Base-by-base conservation (phyloP, 345 rosid species). In the Eucalyptus marginata region DNA sequence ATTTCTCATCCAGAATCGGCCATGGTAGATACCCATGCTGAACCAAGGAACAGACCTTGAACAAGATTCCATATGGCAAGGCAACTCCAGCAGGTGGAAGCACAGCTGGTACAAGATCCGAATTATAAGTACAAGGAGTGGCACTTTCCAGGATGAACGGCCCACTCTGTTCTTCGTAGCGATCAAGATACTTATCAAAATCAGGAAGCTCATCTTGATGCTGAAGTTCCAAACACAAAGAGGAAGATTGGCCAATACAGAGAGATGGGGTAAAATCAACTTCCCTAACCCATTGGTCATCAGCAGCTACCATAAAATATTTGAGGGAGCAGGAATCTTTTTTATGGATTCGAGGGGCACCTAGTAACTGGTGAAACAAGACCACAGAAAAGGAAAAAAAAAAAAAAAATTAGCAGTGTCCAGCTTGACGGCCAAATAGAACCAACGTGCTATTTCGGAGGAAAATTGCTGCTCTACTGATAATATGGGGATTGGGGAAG, bases 191-290 rank as follows among this genome's bases (percentile, higher is more conserved):
- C 29, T 92, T 89, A 62, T 56, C 58, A 44, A 94, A 93, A 29
- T 89, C 90, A 25, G 96, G 94, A 84, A 92, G 93, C 9, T 59
- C 18, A 17, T 56, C 56, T 4, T 7, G 15, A 51, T 6, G 8
- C 1, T 93, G 95, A 86, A 95, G 92, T 93, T 94, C 94, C 88
- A 95, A 86, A 86, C 96, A 94, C 31, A 95, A 44, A 0, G 94
- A 93, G 22, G 94, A 62, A 8, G 97, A 93, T 44, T 95, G 97
- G 22, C 93, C 95, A 14, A 94, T 94, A 85, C 92, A 88, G 50
- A 71, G 76, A 5, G 59, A 87, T 3, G 94, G 94, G 10, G 94
- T 92, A 86, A 95, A 95, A 89, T 95, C 96, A 7, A 92, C 88
- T 24, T 91, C 90, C 79, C 96, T 59, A 40, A 91, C 47, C 96